A percentile compares a stretch with the other conserved stretches of the same genome.
These are phyloP conservation scores for Penicillium occitanis DNA, from an alignment of 2,329 filamentous ascomycete species.

Conservation along the genomic window DNA sequence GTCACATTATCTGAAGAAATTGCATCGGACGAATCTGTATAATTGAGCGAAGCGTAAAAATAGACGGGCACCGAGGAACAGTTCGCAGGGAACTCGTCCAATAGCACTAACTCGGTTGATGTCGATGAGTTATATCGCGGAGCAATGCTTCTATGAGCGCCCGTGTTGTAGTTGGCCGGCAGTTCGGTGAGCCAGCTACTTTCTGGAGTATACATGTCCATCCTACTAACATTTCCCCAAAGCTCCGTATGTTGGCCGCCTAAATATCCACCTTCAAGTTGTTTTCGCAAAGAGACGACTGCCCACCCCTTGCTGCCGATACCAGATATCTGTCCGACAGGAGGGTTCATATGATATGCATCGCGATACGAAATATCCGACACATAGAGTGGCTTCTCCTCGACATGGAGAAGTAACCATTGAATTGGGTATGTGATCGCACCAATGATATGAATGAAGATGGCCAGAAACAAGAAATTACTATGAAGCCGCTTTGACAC, in stretches of 20 bases:
- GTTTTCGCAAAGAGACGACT: not conserved
- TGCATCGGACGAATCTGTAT: not conserved
- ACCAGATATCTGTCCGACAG: not conserved
- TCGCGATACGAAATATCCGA: not conserved
- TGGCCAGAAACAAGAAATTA: not conserved
- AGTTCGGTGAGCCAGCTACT: not conserved
- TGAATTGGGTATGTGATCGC: not conserved
- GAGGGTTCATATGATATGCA: not conserved
- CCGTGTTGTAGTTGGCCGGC: not conserved
- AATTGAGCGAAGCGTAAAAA: not conserved
- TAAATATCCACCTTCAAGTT: not conserved
- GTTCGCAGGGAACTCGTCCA: not conserved
- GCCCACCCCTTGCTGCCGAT: not conserved
- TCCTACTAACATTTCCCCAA: not conserved
- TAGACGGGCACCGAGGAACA: not conserved
- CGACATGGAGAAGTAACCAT: not conserved
- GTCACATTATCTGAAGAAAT: too few relatives aligned
- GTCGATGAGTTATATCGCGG: not conserved
- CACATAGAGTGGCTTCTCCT: not conserved
- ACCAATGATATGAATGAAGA: not conserved
- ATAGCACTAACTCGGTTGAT: not conserved
- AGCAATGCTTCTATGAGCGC: not conserved
- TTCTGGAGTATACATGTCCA: not conserved
- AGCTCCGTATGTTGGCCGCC: not conserved
- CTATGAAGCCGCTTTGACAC: not conserved